Percentiles rank a stretch among this genome's conserved stretches.
These are phyloP conservation scores for Juncus effusus DNA, from an alignment of 176 grass and related monocot species.

Conservation along the genomic window DNA sequence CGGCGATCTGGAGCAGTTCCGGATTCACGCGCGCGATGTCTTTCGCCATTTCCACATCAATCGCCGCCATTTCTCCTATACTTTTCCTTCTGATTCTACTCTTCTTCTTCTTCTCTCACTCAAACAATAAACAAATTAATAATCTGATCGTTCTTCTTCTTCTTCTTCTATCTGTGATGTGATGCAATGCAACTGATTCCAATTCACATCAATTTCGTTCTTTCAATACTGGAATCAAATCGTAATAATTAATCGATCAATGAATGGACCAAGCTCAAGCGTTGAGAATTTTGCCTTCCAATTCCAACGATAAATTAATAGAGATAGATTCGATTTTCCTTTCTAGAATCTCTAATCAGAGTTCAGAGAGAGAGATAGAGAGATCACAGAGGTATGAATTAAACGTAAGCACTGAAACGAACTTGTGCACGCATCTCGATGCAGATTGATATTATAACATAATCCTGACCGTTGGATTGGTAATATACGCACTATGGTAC, in stretches of 20 bases:
- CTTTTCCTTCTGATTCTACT: background rate
- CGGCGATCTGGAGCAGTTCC: slow-evolving; percentile 41
- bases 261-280: background rate
- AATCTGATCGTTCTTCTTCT: background rate
- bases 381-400: background rate
- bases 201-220: too few relatives aligned
- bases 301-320: slow-evolving; percentile 4
- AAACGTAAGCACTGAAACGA: slow-evolving; percentile 16
- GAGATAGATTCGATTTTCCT: slow-evolving; percentile 3
- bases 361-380: background rate
- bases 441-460: background rate
- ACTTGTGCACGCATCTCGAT: slow-evolving; percentile 25
- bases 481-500: background rate
- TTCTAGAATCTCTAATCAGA: slow-evolving; percentile 19
- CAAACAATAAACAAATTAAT: background rate
- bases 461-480: background rate
- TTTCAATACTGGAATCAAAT: background rate
- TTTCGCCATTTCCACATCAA: slow-evolving; percentile 32
- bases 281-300: background rate
- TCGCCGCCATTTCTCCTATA: slow-evolving; percentile 13
- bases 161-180: background rate
- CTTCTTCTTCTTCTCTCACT: slow-evolving; percentile 5
- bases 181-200: too few relatives aligned
- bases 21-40: slow-evolving; percentile 34
- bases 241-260: slow-evolving; percentile 3